Base-by-base conservation (phyloP, 1,139 yeast genomes). In the Kluyveromyces sp. region DNA sequence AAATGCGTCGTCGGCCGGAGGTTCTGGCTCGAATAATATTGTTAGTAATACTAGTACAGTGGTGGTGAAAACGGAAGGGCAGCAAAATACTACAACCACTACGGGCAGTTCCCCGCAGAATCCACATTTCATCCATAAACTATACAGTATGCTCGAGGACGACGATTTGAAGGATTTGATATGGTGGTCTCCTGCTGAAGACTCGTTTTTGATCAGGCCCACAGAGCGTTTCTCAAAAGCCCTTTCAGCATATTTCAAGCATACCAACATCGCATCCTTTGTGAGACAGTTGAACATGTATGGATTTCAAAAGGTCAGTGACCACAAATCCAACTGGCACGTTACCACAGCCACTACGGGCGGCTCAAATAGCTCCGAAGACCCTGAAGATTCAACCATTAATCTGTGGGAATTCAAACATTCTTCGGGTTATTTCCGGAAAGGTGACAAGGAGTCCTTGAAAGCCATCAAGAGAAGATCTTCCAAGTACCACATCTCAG, bases 201-300 rank as follows among this genome's bases (percentile, higher is more conserved):
- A 70, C 47, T 70, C 76, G 3, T 75, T 75, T 51, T 55, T 67
- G 34, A 63, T 70, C 3, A 55, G 61, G 6, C 75, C 75, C 3
- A 78, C 78, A 34, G 85, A 80, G 61, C 79, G 74, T 57, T 79
- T 80, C 55, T 72, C 79, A 48, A 73, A 74, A 56, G 83, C 77
- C 25, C 64, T 80, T 48, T 71, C 83, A 4, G 77, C 71, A 45
- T 83, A 81, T 64, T 83, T 83, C 66, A 83, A 83, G 60, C 92
- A 83, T 61, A 81, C 87, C 37, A 83, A 83, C 59, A 81, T 83
- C 45, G 87, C 90, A 1, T 78, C 85, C 7, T 83, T 83, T 63
- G 84, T 83, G 27, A 73, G 92, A 46, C 92, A 83, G 58, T 61
- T 83, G 50, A 84, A 83, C 64, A 83, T 83, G 86, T 83, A 83